phyloP scores from a whole-genome alignment of 2,329 filamentous ascomycete genomes.

The Penicillium digitatum region DNA sequence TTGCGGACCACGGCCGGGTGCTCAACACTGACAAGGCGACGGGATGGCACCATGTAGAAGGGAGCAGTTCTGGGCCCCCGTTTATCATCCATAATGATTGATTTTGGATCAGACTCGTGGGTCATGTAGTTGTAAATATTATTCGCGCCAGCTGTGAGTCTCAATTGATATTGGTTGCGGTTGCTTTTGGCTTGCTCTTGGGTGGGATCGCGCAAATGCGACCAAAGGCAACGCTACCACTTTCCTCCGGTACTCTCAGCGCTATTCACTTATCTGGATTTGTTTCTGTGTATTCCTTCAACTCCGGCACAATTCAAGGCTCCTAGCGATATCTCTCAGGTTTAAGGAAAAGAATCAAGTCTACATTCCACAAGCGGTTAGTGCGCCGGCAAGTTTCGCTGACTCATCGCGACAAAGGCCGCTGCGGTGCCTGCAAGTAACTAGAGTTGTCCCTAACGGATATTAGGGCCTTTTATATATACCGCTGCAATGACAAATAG shows the following conservation, averaged over 20 bases:
- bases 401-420: too few species aligned
- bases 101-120: neutral
- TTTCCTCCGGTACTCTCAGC: neutral
- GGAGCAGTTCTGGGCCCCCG: constrained; percentile 38
- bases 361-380: constrained; percentile 13
- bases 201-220: neutral
- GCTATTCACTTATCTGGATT: neutral
- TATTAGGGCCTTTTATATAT: too few species aligned
- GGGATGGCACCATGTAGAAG: constrained; percentile 50
- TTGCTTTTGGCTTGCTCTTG: neutral
- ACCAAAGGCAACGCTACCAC: neutral
- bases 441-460: too few species aligned
- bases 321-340: neutral
- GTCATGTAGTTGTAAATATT: neutral
- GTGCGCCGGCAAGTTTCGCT: neutral
- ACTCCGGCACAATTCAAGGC: neutral
- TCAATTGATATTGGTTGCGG: neutral
- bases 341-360: constrained; percentile 7
- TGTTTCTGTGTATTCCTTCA: neutral
- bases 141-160: neutral
- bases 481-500: too few species aligned
- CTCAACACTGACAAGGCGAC: constrained; percentile 58
- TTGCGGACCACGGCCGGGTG: constrained; percentile 65
- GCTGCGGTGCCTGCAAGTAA: too few species aligned
- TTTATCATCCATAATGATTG: constrained; percentile 20